Base-by-base conservation (phyloP, 176 grass and related monocot genomes). In the Juncus inflexus region DNA sequence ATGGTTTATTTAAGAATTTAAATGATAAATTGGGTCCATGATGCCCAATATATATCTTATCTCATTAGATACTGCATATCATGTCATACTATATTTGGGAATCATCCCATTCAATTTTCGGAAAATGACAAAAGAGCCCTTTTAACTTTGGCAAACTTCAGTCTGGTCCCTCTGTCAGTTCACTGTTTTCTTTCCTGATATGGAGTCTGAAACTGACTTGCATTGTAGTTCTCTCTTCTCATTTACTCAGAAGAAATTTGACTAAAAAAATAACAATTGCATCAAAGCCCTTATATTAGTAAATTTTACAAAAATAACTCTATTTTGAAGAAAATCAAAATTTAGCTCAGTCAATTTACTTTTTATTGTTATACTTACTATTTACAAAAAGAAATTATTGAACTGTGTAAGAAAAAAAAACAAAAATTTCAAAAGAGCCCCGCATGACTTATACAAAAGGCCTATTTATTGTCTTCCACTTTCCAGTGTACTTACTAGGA, bases 81-180 rank as follows among this genome's bases (percentile, higher is more conserved):
- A 70, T 5, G 11, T 40, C 67, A 42, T 54, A 41, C 65, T 16
- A 55, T 36, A 57, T 39, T 39, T 3, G 5, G 50, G 12, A 12
- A 50, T 66, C 8, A 7, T 3, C 2, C 10, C 13, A 40, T 55
- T 47, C 3, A 54, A 10, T 52, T 70, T 58, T 40, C n/a, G 52
- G 16, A 42, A 70, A 70, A 70, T 70, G 67, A 70, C 67, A 58
- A 70, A 43, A 70, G 19, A 9, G 12, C 11, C 52, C 67, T 70
- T 70, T 69, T 50, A 37, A 42, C 67, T 3, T 50, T 58, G 52
- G 7, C 3, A 55, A n/a, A 28, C 14, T 69, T 52, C 52, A 40
- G 3, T 40, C 5, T 35, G 60, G 60, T 7, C 60, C 60, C 60
- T 63, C 16, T 40, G 11, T 63, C n/a, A 10, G 9, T 40, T 62